A percentile compares a stretch with the other conserved stretches of the same genome.
Conservation (phyloP, 2,329 filamentous ascomycete genomes). For the Botrytis squamosa region DNA sequence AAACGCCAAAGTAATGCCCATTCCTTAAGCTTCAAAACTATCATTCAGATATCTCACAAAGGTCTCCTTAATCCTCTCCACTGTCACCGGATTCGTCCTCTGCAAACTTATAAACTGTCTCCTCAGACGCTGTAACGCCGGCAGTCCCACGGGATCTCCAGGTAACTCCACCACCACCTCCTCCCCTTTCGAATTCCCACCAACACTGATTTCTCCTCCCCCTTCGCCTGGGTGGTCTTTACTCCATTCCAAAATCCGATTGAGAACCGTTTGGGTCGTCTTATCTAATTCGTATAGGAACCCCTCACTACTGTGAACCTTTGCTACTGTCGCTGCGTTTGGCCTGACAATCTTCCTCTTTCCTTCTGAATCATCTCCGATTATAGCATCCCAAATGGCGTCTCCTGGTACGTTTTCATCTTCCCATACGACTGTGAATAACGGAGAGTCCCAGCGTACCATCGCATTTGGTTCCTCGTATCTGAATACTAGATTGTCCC, state of each 20-base stretch:
- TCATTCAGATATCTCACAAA: constrained; percentile 69
- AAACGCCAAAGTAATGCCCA: constrained; percentile 15
- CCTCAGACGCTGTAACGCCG: constrained; percentile 74
- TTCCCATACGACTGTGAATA: constrained; percentile 77
- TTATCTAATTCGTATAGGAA: constrained; percentile 79
- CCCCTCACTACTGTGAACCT: constrained; percentile 60
- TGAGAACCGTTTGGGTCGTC: constrained; percentile 74
- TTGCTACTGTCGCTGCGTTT: constrained; percentile 73
- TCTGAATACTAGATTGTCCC: constrained; percentile 53
- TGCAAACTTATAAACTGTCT: constrained; percentile 77
- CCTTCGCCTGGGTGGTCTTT: constrained; percentile 61
- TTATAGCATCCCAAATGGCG: constrained; percentile 71
- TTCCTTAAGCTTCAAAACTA: constrained; percentile 49
- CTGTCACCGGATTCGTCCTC: constrained; percentile 60
- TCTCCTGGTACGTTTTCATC: constrained; percentile 68
- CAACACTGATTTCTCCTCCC: constrained; percentile 52
- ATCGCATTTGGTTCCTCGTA: constrained; percentile 87
- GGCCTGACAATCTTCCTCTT: constrained; percentile 64
- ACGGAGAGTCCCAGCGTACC: constrained; percentile 79
- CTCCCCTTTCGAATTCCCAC: constrained; percentile 39
- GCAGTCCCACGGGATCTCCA: constrained; percentile 62
- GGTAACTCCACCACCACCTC: constrained; percentile 65
- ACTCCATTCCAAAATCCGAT: constrained; percentile 66
- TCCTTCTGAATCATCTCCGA: constrained; percentile 57
- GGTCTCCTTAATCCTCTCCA: constrained; percentile 56